These are phyloP conservation scores for Sarocladium kiliense DNA, from an alignment of 2,329 filamentous ascomycete species.

Conservation along the genomic window DNA sequence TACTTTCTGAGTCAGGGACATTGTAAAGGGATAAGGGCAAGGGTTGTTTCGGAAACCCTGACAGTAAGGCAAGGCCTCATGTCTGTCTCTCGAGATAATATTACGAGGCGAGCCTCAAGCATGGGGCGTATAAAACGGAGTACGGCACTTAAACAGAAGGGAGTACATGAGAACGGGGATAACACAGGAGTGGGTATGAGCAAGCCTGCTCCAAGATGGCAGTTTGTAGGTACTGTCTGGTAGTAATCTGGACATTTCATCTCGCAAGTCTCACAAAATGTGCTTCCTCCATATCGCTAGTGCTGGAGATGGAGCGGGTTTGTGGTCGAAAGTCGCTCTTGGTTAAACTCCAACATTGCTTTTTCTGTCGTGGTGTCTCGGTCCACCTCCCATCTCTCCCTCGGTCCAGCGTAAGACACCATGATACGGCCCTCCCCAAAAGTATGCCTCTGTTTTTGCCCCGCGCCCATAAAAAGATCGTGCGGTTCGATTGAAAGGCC, in stretches of 20 bases:
- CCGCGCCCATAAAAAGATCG: background rate
- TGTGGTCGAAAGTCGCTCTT: background rate
- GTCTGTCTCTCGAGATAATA: background rate
- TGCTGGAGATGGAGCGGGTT: background rate
- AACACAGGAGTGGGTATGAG: no score
- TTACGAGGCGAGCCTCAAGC: background rate
- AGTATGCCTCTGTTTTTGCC: background rate
- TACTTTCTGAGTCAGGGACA: background rate
- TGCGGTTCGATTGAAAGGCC: background rate
- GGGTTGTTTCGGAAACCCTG: background rate
- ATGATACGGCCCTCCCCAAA: background rate
- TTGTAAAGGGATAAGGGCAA: constrained; percentile 1
- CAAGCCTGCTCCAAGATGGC: background rate
- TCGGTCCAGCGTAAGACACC: background rate
- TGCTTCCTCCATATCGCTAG: constrained; percentile 1
- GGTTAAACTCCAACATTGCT: background rate
- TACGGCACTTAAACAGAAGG: no score
- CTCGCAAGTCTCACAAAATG: background rate
- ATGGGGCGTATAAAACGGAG: background rate
- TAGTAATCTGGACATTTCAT: background rate
- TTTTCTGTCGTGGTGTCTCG: constrained; percentile 7
- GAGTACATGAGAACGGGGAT: background rate
- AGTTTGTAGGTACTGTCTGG: background rate
- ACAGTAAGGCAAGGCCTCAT: background rate
- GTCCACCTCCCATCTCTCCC: background rate